Conservation (phyloP, 2,329 filamentous ascomycete genomes). For the Fusarium xyrophilum region DNA sequence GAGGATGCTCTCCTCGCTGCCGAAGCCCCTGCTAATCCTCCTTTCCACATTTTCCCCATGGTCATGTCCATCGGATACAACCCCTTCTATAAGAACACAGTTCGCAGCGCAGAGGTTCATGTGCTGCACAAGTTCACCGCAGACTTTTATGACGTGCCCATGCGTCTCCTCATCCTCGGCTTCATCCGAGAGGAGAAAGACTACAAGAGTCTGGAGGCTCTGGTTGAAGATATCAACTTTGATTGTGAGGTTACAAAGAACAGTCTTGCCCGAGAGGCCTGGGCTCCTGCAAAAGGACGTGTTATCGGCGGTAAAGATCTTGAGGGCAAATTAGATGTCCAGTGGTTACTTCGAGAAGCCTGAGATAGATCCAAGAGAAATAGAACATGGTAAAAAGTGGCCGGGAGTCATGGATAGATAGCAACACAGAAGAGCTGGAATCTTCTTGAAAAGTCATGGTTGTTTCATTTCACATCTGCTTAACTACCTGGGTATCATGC, state of each 20-base stretch:
- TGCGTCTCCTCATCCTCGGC: constrained; percentile 82
- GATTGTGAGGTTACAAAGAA: constrained; percentile 84
- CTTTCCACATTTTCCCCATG: constrained; percentile 72
- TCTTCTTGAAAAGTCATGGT: constrained; percentile 15
- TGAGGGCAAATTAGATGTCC: constrained; percentile 46
- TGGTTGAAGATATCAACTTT: constrained; percentile 86
- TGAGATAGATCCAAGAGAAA: constrained; percentile 1
- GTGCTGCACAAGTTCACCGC: constrained; percentile 77
- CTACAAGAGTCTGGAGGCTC: constrained; percentile 81
- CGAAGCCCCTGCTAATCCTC: constrained; percentile 30
- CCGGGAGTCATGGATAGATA: constrained; percentile 36
- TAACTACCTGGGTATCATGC: constrained; percentile 36
- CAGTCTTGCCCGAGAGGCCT: constrained; percentile 73
- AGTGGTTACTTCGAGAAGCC: constrained; percentile 49
- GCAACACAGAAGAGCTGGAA: constrained; percentile 30
- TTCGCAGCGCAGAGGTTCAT: constrained; percentile 88
- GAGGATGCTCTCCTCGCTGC: constrained; percentile 25
- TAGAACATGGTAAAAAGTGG: constrained; percentile 16
- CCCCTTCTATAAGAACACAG: constrained; percentile 93
- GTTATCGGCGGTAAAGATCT: constrained; percentile 41
- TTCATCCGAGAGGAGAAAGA: constrained; percentile 91
- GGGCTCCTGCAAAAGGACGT: constrained; percentile 54
- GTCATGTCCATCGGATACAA: constrained; percentile 97
- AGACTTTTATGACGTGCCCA: constrained; percentile 85
- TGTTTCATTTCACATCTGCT: constrained; percentile 29